These are phyloP conservation scores for Fusarium sp. DNA, from an alignment of 2,329 filamentous ascomycete genomes.

Conservation along the genomic window DNA sequence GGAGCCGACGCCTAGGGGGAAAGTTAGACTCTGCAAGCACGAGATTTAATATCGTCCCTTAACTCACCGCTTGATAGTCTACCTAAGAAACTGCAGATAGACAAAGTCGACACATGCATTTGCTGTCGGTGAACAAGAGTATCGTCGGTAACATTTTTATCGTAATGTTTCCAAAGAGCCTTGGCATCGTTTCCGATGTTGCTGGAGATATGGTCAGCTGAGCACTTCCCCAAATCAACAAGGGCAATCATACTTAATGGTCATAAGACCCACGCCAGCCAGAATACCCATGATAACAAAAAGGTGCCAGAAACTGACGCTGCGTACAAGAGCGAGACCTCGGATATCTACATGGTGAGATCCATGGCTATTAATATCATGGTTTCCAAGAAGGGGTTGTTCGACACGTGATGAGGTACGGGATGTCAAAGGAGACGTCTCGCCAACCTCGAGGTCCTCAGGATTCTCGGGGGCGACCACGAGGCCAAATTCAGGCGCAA, in stretches of 20 bases:
- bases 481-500: slow-evolving; percentile 48
- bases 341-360: slow-evolving; percentile 91
- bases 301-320: slow-evolving; percentile 89
- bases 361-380: slow-evolving; percentile 77
- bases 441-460: slow-evolving; percentile 67
- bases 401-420: slow-evolving; percentile 66
- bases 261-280: slow-evolving; percentile 96
- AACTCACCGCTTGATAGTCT: slow-evolving; percentile 79
- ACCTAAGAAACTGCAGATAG: slow-evolving; percentile 85
- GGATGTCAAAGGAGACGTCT: slow-evolving; percentile 86
- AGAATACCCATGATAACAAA: slow-evolving; percentile 91
- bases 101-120: slow-evolving; percentile 95
- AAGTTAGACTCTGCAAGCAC: slow-evolving; percentile 31
- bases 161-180: slow-evolving; percentile 89
- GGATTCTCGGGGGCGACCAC: slow-evolving; percentile 44
- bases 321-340: slow-evolving; percentile 79
- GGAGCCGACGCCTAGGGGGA: slow-evolving; percentile 79
- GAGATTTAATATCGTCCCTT: neutral
- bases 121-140: slow-evolving; percentile 87
- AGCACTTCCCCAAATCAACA: slow-evolving; percentile 4
- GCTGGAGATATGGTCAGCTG: slow-evolving; percentile 60
- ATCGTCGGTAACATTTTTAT: slow-evolving; percentile 76
- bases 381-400: slow-evolving; percentile 67
- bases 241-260: slow-evolving; percentile 82
- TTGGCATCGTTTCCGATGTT: slow-evolving; percentile 94